These are phyloP conservation scores for Myochromella boudieri DNA, from an alignment of 768 basidiomycete genomes.

Conservation along the genomic window DNA sequence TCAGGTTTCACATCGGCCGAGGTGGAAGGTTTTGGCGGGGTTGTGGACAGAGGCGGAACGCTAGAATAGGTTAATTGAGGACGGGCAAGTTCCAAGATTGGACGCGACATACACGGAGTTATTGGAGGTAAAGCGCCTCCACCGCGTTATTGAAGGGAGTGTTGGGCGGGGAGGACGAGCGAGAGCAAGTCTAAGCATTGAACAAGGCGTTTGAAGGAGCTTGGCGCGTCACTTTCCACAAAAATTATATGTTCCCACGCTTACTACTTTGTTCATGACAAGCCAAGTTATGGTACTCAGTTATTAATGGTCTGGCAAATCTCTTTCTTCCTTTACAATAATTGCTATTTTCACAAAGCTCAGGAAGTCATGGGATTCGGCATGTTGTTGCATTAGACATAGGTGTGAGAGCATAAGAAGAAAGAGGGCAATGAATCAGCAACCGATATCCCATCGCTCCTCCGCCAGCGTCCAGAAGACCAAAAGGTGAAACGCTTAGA, in stretches of 20 bases:
- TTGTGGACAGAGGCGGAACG: not conserved
- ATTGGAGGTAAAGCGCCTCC: constrained; percentile 11
- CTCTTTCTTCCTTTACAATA: no score
- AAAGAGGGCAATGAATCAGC: constrained; percentile 9
- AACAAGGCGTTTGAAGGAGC: not conserved
- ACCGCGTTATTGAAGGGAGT: constrained; percentile 15
- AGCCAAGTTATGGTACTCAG: no score
- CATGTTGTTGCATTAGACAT: constrained; percentile 19
- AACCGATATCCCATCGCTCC: constrained; percentile 5
- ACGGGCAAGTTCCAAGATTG: not conserved
- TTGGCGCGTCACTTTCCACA: constrained; percentile 6
- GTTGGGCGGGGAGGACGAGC: constrained; percentile 14
- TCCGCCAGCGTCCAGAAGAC: constrained; percentile 2
- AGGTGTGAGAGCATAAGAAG: constrained; percentile 13
- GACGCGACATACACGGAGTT: constrained; percentile 6
- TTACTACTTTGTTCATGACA: constrained; percentile 1
- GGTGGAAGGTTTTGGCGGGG: constrained; percentile 2
- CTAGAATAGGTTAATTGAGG: not conserved
- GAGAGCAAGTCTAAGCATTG: constrained; percentile 18
- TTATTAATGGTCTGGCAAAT: no score
- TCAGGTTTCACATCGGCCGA: constrained; percentile 1
- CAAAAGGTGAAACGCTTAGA: constrained; percentile 46
- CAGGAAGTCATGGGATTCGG: constrained; percentile 9
- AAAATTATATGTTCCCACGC: constrained; percentile 16
- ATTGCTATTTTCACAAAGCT: no score